These are phyloP conservation scores for Musa balbisiana DNA, from an alignment of 202 grass and related monocot species.

Conservation along the genomic window DNA sequence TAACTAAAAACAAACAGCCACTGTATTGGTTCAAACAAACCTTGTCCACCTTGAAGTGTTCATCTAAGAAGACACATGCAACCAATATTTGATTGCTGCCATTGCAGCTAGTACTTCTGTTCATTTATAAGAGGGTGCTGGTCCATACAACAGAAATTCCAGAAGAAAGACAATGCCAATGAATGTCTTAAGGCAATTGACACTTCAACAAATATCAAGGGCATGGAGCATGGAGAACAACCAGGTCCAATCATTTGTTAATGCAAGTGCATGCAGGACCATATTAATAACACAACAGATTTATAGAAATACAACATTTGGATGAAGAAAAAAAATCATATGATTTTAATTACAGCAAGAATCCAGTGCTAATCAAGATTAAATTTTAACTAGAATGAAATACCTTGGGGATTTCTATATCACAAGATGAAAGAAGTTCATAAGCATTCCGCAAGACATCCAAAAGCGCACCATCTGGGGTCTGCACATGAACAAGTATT, in stretches of 20 bases:
- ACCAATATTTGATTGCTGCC: no score
- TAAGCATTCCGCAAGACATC: slow-evolving; percentile 95
- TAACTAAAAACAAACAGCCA: no score
- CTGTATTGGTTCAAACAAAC: no score
- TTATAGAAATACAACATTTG: not conserved
- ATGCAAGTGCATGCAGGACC: not conserved
- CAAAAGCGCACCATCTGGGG: slow-evolving; percentile 89
- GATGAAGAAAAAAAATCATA: not conserved
- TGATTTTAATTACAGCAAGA: not conserved
- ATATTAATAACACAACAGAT: not conserved
- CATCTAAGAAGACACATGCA: no score
- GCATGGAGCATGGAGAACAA: not conserved
- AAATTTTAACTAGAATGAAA: not conserved
- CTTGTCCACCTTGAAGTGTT: no score
- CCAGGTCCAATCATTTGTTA: not conserved
- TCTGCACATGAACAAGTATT: slow-evolving; percentile 41
- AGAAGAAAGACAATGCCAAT: no score
- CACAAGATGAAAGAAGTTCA: slow-evolving; percentile 68
- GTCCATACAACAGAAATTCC: no score
- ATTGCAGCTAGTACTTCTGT: no score
- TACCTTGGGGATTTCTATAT: slow-evolving; percentile 68
- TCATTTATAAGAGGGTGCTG: no score
- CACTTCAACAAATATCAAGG: not conserved
- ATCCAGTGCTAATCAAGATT: not conserved
- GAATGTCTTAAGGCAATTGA: no score